Evolutionary conservation across 1,284 basidiomycete species (phyloP).

Genomic region (Ganoderma sinense): DNA sequence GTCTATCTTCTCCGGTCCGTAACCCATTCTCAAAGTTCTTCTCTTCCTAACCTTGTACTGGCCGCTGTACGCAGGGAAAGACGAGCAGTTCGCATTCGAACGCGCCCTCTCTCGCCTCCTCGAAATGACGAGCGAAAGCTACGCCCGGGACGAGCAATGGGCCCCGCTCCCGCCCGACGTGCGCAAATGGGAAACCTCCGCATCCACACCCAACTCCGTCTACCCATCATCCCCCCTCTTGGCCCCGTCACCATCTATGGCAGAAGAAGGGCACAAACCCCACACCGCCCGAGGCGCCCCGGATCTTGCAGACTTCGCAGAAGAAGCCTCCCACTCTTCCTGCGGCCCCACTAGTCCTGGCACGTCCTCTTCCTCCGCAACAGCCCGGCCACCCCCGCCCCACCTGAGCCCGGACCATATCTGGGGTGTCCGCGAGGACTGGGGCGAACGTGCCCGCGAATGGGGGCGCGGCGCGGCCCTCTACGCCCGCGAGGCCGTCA

Average conservation of each 20-base stretch:
- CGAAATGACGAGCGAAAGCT: constrained; percentile 69
- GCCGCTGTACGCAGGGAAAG: constrained; percentile 50
- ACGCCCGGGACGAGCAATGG: constrained; percentile 54
- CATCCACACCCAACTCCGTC: neutral
- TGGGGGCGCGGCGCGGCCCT: constrained; percentile 52
- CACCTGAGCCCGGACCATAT: constrained; percentile 47
- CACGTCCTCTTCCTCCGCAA: constrained; percentile 4
- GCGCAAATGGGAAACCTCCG: constrained; percentile 48
- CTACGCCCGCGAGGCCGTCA: constrained; percentile 10
- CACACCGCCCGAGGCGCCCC: constrained; percentile 1
- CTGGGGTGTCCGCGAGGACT: constrained; percentile 55
- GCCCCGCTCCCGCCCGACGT: constrained; percentile 46
- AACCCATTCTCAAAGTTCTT: neutral
- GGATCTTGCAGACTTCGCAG: constrained; percentile 33
- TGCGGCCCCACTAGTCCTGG: constrained; percentile 1
- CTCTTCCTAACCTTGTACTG: neutral
- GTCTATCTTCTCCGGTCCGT: constrained; percentile 69
- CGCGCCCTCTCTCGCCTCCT: constrained; percentile 71
- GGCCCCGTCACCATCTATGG: neutral
- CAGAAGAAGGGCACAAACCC: constrained; percentile 5
- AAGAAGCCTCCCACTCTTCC: constrained; percentile 30
- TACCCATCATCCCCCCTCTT: neutral
- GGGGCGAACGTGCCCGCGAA: constrained; percentile 50
- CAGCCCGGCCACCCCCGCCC: constrained; percentile 46
- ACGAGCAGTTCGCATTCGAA: constrained; percentile 75